phyloP scores from a whole-genome alignment of 2,329 filamentous ascomycete genomes.

The Hypoxylon sp. region DNA sequence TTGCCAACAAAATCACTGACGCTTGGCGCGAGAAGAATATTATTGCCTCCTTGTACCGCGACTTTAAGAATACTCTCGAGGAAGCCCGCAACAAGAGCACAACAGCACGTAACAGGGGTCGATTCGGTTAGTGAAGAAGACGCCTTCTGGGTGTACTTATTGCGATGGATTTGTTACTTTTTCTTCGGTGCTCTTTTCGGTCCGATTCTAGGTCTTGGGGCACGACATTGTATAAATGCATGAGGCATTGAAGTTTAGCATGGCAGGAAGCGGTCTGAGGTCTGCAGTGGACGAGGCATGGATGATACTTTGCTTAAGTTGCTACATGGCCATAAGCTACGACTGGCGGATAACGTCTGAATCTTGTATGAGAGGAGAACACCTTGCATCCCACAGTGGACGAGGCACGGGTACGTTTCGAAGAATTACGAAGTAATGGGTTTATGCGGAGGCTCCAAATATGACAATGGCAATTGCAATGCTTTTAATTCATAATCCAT shows the following conservation, averaged over 20 bases:
- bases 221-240: neutral
- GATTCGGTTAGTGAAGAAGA: slow-evolving; percentile 17
- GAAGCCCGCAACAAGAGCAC: slow-evolving; percentile 64
- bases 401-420: neutral
- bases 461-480: slow-evolving; percentile 5
- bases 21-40: slow-evolving; percentile 71
- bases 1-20: slow-evolving; percentile 74
- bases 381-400: neutral
- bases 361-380: neutral
- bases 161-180: neutral
- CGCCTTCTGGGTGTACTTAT: neutral
- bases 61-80: slow-evolving; percentile 75
- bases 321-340: neutral
- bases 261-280: neutral
- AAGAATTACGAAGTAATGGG: slow-evolving; percentile 21
- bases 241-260: neutral
- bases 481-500: slow-evolving; percentile 7
- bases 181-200: neutral
- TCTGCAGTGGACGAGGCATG: neutral
- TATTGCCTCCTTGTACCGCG: slow-evolving; percentile 71
- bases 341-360: neutral
- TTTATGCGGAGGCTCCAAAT: slow-evolving; percentile 8
- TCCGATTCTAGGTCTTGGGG: neutral
- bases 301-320: neutral
- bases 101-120: slow-evolving; percentile 41